Conservation (phyloP, 768 basidiomycete genomes). For the Galerina marginata region DNA sequence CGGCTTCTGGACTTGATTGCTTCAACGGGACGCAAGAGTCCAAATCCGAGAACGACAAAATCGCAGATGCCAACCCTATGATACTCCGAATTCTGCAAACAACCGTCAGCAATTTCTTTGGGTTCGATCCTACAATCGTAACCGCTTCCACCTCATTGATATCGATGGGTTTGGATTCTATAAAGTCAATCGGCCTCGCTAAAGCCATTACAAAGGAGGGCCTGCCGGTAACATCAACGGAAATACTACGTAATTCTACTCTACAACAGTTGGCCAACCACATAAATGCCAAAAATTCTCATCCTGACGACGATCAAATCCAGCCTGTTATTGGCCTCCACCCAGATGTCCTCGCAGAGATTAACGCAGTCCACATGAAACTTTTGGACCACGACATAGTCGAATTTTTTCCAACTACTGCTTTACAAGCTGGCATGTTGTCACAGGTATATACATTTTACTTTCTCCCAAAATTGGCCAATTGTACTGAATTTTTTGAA, state of each 20-base stretch:
- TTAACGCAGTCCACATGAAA: constrained; percentile 21
- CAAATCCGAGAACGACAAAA: neutral
- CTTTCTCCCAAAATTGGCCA: neutral
- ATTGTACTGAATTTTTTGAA: constrained; percentile 15
- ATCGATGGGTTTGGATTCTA: constrained; percentile 53
- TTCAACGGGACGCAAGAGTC: neutral
- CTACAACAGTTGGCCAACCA: constrained; percentile 20
- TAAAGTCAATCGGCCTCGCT: constrained; percentile 50
- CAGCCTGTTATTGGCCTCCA: neutral
- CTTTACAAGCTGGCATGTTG: constrained; percentile 53
- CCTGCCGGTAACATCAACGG: constrained; percentile 37
- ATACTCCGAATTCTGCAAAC: constrained; percentile 20
- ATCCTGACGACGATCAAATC: neutral
- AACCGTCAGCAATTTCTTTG: constrained; percentile 33
- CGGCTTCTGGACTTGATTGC: neutral
- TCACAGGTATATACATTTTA: constrained; percentile 43
- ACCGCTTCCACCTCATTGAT: constrained; percentile 41
- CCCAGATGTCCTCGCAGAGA: constrained; percentile 7
- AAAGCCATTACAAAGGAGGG: constrained; percentile 38
- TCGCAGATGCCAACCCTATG: constrained; percentile 14
- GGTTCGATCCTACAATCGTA: constrained; percentile 25
- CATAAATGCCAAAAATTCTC: constrained; percentile 11
- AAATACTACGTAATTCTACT: constrained; percentile 40
- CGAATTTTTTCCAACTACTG: constrained; percentile 44
- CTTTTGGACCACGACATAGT: constrained; percentile 35